phyloP scores from a whole-genome alignment of 2,329 filamentous ascomycete species.

The Beauveria rudraprayagi region DNA sequence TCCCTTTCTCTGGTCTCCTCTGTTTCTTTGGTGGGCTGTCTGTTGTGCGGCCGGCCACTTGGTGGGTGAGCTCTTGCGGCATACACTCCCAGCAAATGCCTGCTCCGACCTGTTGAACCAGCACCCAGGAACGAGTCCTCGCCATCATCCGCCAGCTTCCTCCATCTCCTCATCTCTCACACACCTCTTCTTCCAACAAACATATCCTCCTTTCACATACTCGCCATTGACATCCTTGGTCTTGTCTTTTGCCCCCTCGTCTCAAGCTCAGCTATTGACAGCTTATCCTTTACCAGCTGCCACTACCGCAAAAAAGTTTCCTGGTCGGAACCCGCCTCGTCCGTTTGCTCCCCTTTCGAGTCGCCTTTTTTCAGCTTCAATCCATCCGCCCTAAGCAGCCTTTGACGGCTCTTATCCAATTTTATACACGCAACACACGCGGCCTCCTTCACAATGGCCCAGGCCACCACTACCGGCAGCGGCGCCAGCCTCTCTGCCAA shows the following conservation, averaged over 20 bases:
- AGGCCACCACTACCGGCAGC: conserved; percentile 38
- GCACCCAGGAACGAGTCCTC: conserved; percentile 1
- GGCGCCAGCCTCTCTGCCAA: conserved; percentile 65
- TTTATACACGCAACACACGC: conserved; percentile 11
- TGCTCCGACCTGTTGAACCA: conserved; percentile 10
- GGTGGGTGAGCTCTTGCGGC: not conserved
- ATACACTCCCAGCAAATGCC: conserved; percentile 11
- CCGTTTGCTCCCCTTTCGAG: conserved; percentile 9
- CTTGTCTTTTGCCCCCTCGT: not conserved
- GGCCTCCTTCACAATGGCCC: conserved; percentile 42
- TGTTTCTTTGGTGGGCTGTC: conserved; percentile 4
- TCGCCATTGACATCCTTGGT: conserved; percentile 4
- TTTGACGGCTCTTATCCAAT: conserved; percentile 10
- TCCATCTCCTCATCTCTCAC: conserved; percentile 4
- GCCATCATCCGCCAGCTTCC: conserved; percentile 9
- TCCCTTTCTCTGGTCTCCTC: not conserved
- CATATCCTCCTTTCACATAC: conserved; percentile 13
- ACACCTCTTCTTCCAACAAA: conserved; percentile 4
- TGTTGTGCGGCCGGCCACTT: not conserved
- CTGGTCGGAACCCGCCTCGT: conserved; percentile 7
- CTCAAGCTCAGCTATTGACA: not conserved
- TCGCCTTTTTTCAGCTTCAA: conserved; percentile 9
- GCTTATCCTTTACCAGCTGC: not conserved
- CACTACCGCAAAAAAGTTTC: conserved; percentile 6
- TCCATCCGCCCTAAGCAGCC: conserved; percentile 8